Evolutionary conservation across 2,329 filamentous ascomycete genomes (phyloP), one percentile per base, ranked within the genome.

Genomic region (Blastomyces parvus): DNA sequence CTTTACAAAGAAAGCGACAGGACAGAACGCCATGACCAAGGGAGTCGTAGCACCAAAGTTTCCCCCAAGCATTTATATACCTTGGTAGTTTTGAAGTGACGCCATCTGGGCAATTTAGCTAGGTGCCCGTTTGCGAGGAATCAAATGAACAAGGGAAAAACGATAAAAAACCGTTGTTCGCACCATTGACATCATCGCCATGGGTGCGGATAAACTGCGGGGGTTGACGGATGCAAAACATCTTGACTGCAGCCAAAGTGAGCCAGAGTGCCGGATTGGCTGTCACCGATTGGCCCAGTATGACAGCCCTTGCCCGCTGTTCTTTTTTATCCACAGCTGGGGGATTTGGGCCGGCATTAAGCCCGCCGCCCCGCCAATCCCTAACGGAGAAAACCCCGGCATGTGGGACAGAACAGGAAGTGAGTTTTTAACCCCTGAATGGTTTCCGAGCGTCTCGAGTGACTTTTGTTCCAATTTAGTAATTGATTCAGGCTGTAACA

Each of bases 131-230:
- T 48, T 48, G 27, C 27, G 38, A 40, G 38, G 38, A 11, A 40
- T 40, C 4, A 42, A 42, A 17, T 3, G 7, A 14, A 14, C 4
- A 17, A 13, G 40, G 4, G 27, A 30, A 30, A 30, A 30, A 30
- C 36, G 36, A 38, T 8, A 42, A 42, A 14, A 42, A 42, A 5
- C 40, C 13, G 27, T 25, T 22, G 33, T 40, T n/a, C 55, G n/a
- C 55, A 36, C 55, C 55, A 57, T 57, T 36, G 55, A 40, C 33
- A 57, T 57, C 55, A 42, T 36, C 36, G 36, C 9, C 33, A 40
- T 57, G 55, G 55, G n/a, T 11, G 30, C 17, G 30, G 55, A 17
- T 25, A 22, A 17, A 57, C 25, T 42, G 55, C 22, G 55, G 33
- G 55, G 55, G 19, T 17, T 7, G 2, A 57, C 22, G 14, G 30